Evolutionary conservation across 305 asterid genomes (phyloP).

Genomic region (Rubia tinctorum): DNA sequence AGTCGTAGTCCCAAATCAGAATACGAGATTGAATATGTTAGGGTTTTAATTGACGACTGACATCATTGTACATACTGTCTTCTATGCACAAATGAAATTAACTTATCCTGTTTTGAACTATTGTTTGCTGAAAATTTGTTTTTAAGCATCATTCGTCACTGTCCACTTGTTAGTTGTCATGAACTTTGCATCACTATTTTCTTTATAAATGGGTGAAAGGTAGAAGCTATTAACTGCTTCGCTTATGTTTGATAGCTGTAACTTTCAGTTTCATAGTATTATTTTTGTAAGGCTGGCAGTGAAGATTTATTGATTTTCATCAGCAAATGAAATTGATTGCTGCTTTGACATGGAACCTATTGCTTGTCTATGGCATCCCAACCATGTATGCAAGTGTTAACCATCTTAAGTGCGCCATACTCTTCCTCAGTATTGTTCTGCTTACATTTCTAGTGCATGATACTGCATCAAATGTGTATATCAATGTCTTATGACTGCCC

Average conservation of each 20-base stretch:
- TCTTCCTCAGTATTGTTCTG: background rate
- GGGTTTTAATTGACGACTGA: background rate
- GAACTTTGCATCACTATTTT: background rate
- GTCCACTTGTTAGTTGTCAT: background rate
- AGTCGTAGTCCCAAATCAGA: background rate
- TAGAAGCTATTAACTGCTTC: background rate
- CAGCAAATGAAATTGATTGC: constrained; percentile 3
- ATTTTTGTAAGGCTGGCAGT: background rate
- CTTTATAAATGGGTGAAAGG: background rate
- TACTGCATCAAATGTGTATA: background rate
- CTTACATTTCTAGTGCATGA: background rate
- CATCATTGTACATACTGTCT: background rate
- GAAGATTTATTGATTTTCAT: background rate
- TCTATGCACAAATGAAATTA: background rate
- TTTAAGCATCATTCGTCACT: background rate
- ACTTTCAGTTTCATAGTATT: too few species aligned
- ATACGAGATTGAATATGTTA: background rate
- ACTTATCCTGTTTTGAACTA: background rate
- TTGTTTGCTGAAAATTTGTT: background rate
- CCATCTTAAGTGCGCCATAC: background rate
- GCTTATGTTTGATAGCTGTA: background rate
- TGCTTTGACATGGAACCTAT: background rate
- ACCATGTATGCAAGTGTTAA: background rate
- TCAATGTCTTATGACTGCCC: constrained; percentile 16
- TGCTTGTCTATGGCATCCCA: background rate